These are phyloP conservation scores for Plasmodium vivax DNA, from an alignment of 169 alveolate species.

Conservation along the genomic window DNA sequence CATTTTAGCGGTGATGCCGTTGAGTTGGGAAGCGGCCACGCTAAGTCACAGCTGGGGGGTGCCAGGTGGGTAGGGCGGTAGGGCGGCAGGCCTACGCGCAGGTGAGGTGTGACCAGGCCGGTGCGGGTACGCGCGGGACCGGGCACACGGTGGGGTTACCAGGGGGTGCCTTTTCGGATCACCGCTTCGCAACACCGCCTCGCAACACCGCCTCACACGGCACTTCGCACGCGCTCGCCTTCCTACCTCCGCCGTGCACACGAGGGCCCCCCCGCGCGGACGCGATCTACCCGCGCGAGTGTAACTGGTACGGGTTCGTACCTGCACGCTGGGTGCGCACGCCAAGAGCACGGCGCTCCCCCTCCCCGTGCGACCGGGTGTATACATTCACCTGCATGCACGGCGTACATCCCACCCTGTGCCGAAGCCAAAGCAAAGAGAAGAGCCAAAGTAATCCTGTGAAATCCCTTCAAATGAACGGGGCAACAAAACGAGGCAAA, in stretches of 20 bases:
- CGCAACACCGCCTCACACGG: no score
- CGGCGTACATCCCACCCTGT: not conserved
- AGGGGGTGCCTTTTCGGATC: not conserved
- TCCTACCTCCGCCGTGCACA: no score
- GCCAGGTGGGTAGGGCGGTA: not conserved
- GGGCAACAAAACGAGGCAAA: not conserved
- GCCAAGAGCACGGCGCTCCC: not conserved
- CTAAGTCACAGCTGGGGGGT: not conserved
- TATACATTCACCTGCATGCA: not conserved
- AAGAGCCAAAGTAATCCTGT: not conserved
- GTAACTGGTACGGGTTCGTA: not conserved
- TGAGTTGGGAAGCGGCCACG: not conserved
- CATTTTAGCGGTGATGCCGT: slow-evolving; percentile 5
- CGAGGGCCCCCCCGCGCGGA: not conserved
- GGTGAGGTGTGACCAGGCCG: not conserved
- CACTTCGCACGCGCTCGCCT: no score
- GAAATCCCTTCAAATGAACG: not conserved
- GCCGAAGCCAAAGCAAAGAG: not conserved
- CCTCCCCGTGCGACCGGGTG: not conserved
- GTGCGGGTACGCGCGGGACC: not conserved
- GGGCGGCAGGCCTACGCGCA: not conserved
- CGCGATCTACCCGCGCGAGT: not conserved
- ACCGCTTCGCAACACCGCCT: no score
- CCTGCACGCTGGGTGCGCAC: not conserved
- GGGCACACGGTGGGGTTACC: not conserved